Base-by-base conservation (phyloP, 2,329 filamentous ascomycete species). In the Alternaria gansuensis region DNA sequence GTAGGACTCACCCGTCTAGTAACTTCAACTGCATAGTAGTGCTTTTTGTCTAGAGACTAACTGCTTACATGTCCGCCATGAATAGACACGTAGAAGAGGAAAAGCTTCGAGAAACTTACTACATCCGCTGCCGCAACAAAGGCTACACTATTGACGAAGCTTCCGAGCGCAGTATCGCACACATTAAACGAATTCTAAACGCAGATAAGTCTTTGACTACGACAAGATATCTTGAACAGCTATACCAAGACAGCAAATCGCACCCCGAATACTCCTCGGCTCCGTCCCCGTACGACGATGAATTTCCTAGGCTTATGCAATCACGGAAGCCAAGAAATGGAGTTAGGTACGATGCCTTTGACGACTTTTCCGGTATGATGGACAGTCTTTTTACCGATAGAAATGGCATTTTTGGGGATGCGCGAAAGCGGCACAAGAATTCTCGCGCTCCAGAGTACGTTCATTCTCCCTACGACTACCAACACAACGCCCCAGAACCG, bases 141-240 rank as follows among this genome's bases (percentile, higher is more conserved):
- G 44, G 31, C 44, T 48, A 34, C 21, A 34, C 44, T 21, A 34
- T 48, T 24, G 31, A 36, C 13, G 31, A 48, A 48, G 44, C 44
- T 3, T 34, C 31, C 4, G 31, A 48, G n/a, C 29, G 21, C 2
- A 48, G 44, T 21, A 31, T 48, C 3, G 4, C 21, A 1, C 36
- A 48, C 31, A 0, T 48, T 21, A 2, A 3, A 2, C 29, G 9
- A 11, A 23, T 36, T 3, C 31, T 34, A 13, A 36, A 48, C 4
- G 44, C 31, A 1, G 8, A 36, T 13, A 24, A 13, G 37, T 48
- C 44, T 10, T 0, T 26, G 2, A 21, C 5, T 5, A 34, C 29
- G 21, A 48, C 31, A 34, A 1, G 21, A 3, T 36, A 48, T 24
- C 21, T 48, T 0, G 44, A 48, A 13, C 17, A 48, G 13, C 7